Evolutionary conservation across 1,284 basidiomycete genomes (phyloP).

Genomic region (Puccinia horiana): DNA sequence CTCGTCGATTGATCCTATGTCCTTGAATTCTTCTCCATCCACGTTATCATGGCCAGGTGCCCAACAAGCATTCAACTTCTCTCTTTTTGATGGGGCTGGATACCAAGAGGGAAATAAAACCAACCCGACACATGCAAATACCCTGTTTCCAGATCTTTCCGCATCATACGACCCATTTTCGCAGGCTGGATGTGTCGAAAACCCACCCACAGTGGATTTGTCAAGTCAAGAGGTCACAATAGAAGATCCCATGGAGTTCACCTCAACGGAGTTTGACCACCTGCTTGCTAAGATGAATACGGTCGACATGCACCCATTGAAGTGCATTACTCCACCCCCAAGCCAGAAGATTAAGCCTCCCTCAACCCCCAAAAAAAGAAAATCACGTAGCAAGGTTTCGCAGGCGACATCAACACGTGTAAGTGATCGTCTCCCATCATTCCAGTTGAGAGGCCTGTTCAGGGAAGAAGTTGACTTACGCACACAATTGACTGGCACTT

Average conservation of each 20-base stretch:
- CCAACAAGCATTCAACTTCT: neutral
- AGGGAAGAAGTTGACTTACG: too few relatives aligned
- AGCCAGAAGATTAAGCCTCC: neutral
- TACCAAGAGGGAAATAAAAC: neutral
- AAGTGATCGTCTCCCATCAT: neutral
- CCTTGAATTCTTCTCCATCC: neutral
- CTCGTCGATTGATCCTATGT: neutral
- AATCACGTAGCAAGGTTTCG: neutral
- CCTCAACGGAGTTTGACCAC: neutral
- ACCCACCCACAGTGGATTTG: neutral
- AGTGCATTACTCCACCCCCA: conserved; percentile 4
- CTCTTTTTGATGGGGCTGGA: neutral
- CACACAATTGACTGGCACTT: too few relatives aligned
- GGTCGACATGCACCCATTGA: neutral
- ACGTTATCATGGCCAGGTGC: neutral
- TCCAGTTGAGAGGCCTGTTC: too few relatives aligned
- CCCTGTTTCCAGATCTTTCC: neutral
- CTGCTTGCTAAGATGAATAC: neutral
- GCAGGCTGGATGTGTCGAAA: neutral
- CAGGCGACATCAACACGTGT: neutral
- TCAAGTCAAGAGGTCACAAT: neutral
- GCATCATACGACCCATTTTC: neutral
- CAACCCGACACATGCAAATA: neutral
- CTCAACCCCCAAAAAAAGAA: neutral
- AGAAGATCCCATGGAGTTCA: neutral